phyloP scores from a whole-genome alignment of 1,139 yeast genomes.

The Geotrichum klebahnii region DNA sequence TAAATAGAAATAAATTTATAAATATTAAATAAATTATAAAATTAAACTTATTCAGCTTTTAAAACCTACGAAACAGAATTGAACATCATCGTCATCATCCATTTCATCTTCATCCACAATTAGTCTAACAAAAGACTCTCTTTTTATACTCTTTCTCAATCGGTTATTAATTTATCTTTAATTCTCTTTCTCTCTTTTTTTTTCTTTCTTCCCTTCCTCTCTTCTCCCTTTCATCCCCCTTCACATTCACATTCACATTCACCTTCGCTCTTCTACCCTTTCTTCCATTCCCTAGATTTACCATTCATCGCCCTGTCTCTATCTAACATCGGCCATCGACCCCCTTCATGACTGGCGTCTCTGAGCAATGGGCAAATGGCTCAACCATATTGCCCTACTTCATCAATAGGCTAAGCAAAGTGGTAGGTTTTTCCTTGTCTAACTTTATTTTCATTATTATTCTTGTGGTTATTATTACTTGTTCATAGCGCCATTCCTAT shows the following conservation, averaged over 20 bases:
- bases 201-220: background rate
- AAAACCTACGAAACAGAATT: too few species aligned
- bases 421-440: slow-evolving; percentile 13
- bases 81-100: background rate
- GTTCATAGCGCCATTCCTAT: too few species aligned
- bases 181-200: background rate
- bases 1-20: too few species aligned
- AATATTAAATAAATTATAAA: too few species aligned
- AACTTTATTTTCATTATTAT: background rate
- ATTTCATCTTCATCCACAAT: background rate
- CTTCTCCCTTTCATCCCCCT: background rate
- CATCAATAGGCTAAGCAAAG: slow-evolving; percentile 16
- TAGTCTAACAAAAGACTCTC: background rate
- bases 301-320: too few species aligned
- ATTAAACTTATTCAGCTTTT: too few species aligned
- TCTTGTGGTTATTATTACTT: too few species aligned
- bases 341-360: slow-evolving; percentile 6
- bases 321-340: too few species aligned
- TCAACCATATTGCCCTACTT: slow-evolving; percentile 21
- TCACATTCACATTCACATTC: background rate
- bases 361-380: slow-evolving; percentile 8
- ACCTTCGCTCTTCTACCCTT: background rate
- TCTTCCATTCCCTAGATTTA: background rate
- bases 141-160: background rate
- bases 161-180: background rate